Conservation (phyloP, 2,329 filamentous ascomycete genomes). For the Parafenestella ontariensis region DNA sequence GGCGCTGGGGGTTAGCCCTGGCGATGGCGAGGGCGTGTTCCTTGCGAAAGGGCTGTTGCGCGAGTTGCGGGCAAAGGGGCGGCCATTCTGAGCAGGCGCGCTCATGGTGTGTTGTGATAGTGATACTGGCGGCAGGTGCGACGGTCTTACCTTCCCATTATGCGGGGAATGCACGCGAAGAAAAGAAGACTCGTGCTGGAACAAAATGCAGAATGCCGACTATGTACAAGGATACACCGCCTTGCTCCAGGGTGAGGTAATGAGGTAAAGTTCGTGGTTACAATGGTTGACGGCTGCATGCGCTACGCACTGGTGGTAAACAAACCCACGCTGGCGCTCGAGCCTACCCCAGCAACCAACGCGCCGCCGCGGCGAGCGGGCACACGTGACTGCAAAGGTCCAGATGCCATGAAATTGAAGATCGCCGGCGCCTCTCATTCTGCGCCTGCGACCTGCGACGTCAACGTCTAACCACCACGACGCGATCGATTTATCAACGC, state of each 20-base stretch:
- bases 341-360: conserved; percentile 17
- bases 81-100: conserved; percentile 65
- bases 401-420: conserved; percentile 12
- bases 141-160: conserved; percentile 33
- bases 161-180: conserved; percentile 24
- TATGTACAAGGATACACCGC: conserved; percentile 39
- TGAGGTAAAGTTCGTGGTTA: conserved; percentile 12
- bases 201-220: conserved; percentile 20
- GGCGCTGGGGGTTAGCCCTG: conserved; percentile 49
- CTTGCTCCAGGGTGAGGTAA: conserved; percentile 3
- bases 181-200: conserved; percentile 11
- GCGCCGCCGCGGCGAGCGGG: conserved; percentile 3
- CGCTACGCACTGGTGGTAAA: conserved; percentile 12
- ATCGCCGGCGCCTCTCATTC: neutral
- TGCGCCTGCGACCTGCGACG: neutral
- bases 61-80: conserved; percentile 66
- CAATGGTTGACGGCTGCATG: conserved; percentile 17
- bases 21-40: conserved; percentile 69
- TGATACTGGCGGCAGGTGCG: conserved; percentile 29
- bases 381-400: conserved; percentile 10
- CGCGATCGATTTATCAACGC: conserved; percentile 9
- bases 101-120: conserved; percentile 53
- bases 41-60: conserved; percentile 82
- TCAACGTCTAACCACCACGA: conserved; percentile 1
- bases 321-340: conserved; percentile 9